Percentiles rank a stretch among this genome's conserved stretches.
Conservation (phyloP, 257 asterid genomes). For the Cordia subcordata region DNA sequence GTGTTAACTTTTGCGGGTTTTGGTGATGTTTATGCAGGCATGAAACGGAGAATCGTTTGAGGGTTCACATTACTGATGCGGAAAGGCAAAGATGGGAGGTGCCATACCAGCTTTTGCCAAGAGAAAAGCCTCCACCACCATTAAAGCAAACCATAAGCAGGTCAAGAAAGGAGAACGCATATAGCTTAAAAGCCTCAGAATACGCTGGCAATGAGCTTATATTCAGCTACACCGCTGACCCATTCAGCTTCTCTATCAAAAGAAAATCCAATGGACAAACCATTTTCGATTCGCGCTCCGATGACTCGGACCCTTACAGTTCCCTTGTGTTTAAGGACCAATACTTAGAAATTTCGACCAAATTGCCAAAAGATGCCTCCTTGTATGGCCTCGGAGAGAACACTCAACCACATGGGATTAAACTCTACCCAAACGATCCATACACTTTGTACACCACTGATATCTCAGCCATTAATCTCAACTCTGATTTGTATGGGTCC, state of each 20-base stretch:
- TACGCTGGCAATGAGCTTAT: conserved; percentile 52
- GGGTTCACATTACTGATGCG: conserved; percentile 89
- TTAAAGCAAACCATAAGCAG: conserved; percentile 23
- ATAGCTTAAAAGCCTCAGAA: conserved; percentile 22
- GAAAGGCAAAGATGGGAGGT: conserved; percentile 86
- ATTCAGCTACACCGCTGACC: conserved; percentile 59
- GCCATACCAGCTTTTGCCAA: conserved; percentile 74
- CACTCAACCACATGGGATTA: conserved; percentile 85
- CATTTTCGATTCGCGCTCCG: conserved; percentile 58
- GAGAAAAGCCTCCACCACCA: conserved; percentile 57
- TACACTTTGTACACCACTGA: conserved; percentile 79
- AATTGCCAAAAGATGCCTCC: conserved; percentile 71
- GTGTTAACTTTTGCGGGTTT: too few relatives aligned
- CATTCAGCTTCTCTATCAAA: conserved; percentile 62
- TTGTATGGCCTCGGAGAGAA: conserved; percentile 86
- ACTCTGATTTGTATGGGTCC: conserved; percentile 81
- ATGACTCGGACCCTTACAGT: conserved; percentile 44
- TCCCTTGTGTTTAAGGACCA: conserved; percentile 83
- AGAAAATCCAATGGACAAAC: conserved; percentile 77
- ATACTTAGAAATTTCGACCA: conserved; percentile 81
- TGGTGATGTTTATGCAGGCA: conserved; percentile 38
- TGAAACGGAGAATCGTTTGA: conserved; percentile 71
- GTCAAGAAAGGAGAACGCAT: conserved; percentile 26
- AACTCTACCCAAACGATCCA: conserved; percentile 66
- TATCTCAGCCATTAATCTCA: conserved; percentile 78